Percentiles rank a stretch among this genome's conserved stretches.
phyloP scores from a whole-genome alignment of 2,329 filamentous ascomycete species.

The Lachnellula hyalina region DNA sequence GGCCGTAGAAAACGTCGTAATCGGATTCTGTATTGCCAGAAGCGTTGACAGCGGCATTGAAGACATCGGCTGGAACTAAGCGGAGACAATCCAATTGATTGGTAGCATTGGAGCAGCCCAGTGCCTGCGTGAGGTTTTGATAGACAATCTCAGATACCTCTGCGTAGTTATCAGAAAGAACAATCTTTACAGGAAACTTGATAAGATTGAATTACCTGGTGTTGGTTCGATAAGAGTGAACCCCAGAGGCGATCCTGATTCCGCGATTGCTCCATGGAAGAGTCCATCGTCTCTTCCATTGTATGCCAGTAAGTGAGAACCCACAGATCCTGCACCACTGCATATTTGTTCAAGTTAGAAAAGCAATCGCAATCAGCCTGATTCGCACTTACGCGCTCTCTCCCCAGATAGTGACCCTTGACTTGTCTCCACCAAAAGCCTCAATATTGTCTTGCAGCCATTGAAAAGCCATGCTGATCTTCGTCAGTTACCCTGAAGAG shows the following conservation, averaged over 20 bases:
- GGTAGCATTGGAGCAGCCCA: conserved; percentile 18
- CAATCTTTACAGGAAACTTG: too few relatives aligned
- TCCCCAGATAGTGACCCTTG: conserved; percentile 36
- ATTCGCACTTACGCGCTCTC: conserved; percentile 31
- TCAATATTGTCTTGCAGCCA: conserved; percentile 40
- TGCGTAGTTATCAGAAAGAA: neutral
- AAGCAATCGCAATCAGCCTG: neutral
- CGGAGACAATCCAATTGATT: conserved; percentile 23
- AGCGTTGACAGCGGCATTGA: conserved; percentile 38
- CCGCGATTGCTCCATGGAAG: conserved; percentile 46
- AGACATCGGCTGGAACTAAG: conserved; percentile 35
- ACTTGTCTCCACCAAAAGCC: conserved; percentile 35
- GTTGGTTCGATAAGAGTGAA: conserved; percentile 1
- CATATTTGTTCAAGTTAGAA: neutral
- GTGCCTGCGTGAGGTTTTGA: conserved; percentile 33
- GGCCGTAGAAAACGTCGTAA: conserved; percentile 15
- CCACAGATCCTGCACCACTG: conserved; percentile 36
- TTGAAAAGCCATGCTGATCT: conserved; percentile 27
- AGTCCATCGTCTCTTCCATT: conserved; percentile 45
- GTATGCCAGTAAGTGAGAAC: conserved; percentile 40
- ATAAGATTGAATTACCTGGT: neutral
- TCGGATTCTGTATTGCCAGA: conserved; percentile 25
- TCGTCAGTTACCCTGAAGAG: neutral
- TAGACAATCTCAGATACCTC: conserved; percentile 21
- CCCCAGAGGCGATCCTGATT: conserved; percentile 37